Evolutionary conservation across 2,329 filamentous ascomycete species (phyloP).

Genomic region (Penicillium sp.): DNA sequence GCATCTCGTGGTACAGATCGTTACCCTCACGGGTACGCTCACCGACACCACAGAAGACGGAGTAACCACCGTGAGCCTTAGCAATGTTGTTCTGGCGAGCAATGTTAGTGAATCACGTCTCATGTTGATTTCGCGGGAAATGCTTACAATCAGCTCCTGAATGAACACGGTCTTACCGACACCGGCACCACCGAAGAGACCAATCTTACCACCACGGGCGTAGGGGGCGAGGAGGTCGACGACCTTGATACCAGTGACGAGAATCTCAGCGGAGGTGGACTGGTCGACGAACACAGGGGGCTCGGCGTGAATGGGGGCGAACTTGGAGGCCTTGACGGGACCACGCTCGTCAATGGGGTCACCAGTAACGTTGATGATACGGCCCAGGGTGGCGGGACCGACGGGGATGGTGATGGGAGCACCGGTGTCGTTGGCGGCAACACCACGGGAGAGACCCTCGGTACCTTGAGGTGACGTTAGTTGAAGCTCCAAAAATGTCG

Average conservation of each 20-base stretch:
- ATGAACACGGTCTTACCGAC: constrained; percentile 99
- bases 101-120: background rate
- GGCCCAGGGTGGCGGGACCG: constrained; percentile 87
- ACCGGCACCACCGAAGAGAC: constrained; percentile 99
- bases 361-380: constrained; percentile 99
- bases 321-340: constrained; percentile 91
- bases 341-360: constrained; percentile 99
- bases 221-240: constrained; percentile 98
- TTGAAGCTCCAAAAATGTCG: constrained; percentile 6
- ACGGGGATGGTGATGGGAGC: constrained; percentile 95
- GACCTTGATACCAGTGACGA: constrained; percentile 99
- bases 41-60: constrained; percentile 99
- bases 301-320: constrained; percentile 88
- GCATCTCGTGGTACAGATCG: constrained; percentile 99
- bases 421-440: constrained; percentile 83
- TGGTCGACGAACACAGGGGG: constrained; percentile 91
- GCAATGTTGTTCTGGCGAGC: constrained; percentile 89
- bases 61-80: constrained; percentile 99
- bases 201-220: constrained; percentile 99
- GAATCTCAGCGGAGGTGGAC: constrained; percentile 92
- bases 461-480: constrained; percentile 66
- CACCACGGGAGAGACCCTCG: constrained; percentile 97
- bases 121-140: background rate
- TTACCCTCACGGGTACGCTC: constrained; percentile 99
- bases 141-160: constrained; percentile 90